Evolutionary conservation across 2,329 filamentous ascomycete species (phyloP).

Genomic region (Bipolaris bicolor): DNA sequence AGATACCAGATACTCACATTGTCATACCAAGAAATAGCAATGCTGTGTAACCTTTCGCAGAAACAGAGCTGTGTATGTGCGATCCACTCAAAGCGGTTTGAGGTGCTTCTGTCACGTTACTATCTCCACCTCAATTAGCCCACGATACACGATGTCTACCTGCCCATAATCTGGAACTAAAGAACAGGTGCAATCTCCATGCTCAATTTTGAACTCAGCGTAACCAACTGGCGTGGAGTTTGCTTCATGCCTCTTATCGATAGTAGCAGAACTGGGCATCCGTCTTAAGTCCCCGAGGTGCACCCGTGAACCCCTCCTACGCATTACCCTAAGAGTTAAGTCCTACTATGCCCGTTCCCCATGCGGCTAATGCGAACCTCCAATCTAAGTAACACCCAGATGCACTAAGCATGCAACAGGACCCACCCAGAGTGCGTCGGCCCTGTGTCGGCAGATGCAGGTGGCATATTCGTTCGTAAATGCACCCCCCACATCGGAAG

Average conservation of each 20-base stretch:
- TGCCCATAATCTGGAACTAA: not conserved
- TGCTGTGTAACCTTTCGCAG: no score
- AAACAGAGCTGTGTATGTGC: not conserved
- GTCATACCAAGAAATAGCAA: not conserved
- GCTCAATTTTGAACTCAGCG: not conserved
- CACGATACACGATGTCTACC: not conserved
- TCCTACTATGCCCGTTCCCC: not conserved
- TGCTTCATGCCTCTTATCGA: slow-evolving; percentile 1
- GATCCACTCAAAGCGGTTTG: not conserved
- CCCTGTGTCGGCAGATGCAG: slow-evolving; percentile 6
- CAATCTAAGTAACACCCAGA: no score
- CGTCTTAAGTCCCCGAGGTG: not conserved
- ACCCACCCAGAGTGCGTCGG: not conserved
- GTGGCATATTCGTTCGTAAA: not conserved
- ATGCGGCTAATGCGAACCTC: not conserved
- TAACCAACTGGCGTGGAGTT: not conserved
- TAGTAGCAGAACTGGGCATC: not conserved
- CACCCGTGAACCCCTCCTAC: not conserved
- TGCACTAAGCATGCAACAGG: not conserved
- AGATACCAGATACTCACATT: not conserved
- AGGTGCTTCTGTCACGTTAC: not conserved
- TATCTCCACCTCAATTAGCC: not conserved
- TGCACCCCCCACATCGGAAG: slow-evolving; percentile 18
- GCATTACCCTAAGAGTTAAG: not conserved
- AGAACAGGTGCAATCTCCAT: not conserved